A percentile compares a stretch with the other conserved stretches of the same genome.
Conservation (phyloP, 2,329 filamentous ascomycete genomes). For the Penicillium sp. region DNA sequence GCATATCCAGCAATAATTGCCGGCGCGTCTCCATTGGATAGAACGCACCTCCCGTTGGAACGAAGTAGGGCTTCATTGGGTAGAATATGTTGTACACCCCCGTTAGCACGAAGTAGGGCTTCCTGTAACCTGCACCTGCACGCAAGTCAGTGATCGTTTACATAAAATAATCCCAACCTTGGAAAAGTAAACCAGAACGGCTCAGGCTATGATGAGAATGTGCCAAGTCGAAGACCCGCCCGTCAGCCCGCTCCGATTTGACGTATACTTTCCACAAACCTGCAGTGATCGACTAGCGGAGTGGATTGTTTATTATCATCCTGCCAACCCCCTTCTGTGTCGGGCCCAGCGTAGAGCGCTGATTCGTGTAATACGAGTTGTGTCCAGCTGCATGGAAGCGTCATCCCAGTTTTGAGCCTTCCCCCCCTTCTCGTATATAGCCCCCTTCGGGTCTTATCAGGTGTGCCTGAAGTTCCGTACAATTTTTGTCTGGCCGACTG, state of each 20-base stretch:
- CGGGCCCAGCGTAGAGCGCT: conserved; percentile 3
- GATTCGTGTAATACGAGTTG: conserved; percentile 10
- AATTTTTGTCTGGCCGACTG: not conserved
- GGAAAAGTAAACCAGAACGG: not conserved
- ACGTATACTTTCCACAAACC: conserved; percentile 13
- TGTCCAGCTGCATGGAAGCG: not conserved
- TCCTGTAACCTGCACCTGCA: not conserved
- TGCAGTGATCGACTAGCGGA: conserved; percentile 16
- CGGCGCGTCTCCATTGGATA: conserved; percentile 8
- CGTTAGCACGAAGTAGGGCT: not conserved
- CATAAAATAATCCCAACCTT: not conserved
- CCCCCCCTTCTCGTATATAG: conserved; percentile 11
- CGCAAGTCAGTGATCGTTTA: not conserved
- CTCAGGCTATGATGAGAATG: conserved; percentile 6
- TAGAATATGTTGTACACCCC: not conserved
- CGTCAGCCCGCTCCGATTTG: conserved; percentile 11
- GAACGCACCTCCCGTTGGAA: conserved; percentile 1
- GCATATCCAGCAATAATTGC: conserved; percentile 9
- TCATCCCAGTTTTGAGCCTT: not conserved
- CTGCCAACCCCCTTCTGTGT: conserved; percentile 6
- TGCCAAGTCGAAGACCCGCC: conserved; percentile 10
- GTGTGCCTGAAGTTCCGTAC: not conserved
- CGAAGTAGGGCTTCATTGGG: conserved; percentile 4
- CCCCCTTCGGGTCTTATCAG: not conserved
- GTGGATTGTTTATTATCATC: conserved; percentile 9